Conservation (phyloP, 352 stramenopile genomes). For the Globisporangium rhizosaccharum region DNA sequence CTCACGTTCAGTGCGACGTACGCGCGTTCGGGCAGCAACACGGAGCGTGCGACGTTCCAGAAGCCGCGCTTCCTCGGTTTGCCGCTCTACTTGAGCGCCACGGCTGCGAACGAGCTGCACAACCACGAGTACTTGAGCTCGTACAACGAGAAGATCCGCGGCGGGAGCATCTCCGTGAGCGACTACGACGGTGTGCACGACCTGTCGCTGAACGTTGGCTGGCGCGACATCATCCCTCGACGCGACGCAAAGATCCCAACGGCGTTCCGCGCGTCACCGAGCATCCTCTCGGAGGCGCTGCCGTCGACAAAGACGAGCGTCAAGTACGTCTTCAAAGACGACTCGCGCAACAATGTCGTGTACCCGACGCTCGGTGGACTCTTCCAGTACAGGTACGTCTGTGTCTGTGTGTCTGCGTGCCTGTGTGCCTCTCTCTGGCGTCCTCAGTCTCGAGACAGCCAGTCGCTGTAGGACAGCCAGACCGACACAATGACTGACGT, state of each 20-base stretch:
- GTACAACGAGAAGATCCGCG: conserved; percentile 86
- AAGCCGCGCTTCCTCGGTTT: conserved; percentile 85
- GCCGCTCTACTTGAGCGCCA: conserved; percentile 71
- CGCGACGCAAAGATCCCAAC: conserved; percentile 82
- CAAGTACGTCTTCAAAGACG: conserved; percentile 91
- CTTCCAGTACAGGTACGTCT: conserved; percentile 76
- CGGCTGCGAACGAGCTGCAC: conserved; percentile 76
- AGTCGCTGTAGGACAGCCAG: too few species aligned
- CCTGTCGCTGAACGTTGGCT: conserved; percentile 79
- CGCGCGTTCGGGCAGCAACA: conserved; percentile 81
- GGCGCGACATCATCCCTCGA: conserved; percentile 83
- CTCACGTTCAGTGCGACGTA: conserved; percentile 77
- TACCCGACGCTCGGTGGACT: conserved; percentile 85
- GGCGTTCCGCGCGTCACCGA: conserved; percentile 85
- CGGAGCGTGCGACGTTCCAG: conserved; percentile 76
- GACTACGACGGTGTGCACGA: conserved; percentile 85
- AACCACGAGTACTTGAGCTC: conserved; percentile 86
- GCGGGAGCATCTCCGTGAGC: conserved; percentile 78
- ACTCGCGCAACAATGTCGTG: conserved; percentile 83
- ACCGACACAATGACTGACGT: neutral
- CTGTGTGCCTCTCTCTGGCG: neutral
- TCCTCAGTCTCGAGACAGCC: neutral
- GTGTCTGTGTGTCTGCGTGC: neutral
- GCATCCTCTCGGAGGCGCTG: conserved; percentile 86
- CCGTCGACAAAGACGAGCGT: conserved; percentile 90